Base-by-base conservation (phyloP, 2,329 filamentous ascomycete species). In the Fusarium keratoplasticum region DNA sequence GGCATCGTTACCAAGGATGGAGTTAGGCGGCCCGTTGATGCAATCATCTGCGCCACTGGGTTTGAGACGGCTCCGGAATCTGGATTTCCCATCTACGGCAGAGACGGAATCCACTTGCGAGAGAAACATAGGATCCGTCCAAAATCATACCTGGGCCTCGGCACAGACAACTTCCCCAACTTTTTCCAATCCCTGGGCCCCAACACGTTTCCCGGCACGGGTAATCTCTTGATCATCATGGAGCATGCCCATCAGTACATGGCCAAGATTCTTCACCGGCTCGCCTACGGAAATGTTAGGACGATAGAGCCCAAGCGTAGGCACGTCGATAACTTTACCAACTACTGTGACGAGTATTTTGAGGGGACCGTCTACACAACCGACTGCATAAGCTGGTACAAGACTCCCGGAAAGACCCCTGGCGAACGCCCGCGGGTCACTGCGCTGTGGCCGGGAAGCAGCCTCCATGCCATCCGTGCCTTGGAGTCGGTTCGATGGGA, bases 381-480 rank as follows among this genome's bases (percentile, higher is more conserved):
- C 2, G 38, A 67, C 8, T 72, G 70, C 40, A 31, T 54, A 14
- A 62, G 61, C 35, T 72, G 70, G 70, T 72, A 72, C 50, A 72
- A 67, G 35, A 27, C 55, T 14, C 25, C 36, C 6, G 18, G 38
- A 14, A 22, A 14, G 6, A 57, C 16, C 4, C 16, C 16, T 16
- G 47, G 59, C 5, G 61, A 64, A n/a, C n/a, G 36, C 16, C 29
- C 25, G 4, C 40, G 38, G 8, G 57, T 71, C 18, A 71, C 50
- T 6, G 68, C 64, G 7, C 25, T 71, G 11, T 71, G 68, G 68
- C 68, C 68, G 22, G 64, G 68, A 2, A 67, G 68, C 18, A 71
- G 68, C 52, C 5, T 71, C 1, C 65, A 67, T 50, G 64, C 64
- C 13, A 33, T 67, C 13, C 38, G 22, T 5, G 54, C 61, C 4